Percentiles rank a stretch among this genome's conserved stretches.
Conservation (phyloP, 2,329 filamentous ascomycete genomes). For the Ceratocystiopsis minuta region DNA sequence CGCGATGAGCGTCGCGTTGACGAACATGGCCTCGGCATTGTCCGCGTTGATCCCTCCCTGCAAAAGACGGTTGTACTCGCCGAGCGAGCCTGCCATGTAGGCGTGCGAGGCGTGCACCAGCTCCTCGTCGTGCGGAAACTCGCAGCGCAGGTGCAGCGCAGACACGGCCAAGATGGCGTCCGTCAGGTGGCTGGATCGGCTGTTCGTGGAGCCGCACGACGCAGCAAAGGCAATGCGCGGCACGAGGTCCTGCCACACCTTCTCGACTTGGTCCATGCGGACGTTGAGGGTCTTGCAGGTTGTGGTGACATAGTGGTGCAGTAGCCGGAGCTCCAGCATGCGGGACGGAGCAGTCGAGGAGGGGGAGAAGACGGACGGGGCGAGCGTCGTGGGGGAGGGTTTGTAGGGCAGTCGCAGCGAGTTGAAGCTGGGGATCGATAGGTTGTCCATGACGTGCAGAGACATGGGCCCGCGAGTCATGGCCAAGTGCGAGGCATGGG, state of each 20-base stretch:
- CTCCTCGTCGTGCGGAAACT: slow-evolving; percentile 37
- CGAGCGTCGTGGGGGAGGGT: background rate
- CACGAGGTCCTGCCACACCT: slow-evolving; percentile 42
- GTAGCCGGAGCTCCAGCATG: slow-evolving; percentile 41
- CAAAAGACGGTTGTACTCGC: slow-evolving; percentile 39
- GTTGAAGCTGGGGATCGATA: no score
- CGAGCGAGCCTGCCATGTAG: slow-evolving; percentile 45
- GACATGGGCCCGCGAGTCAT: no score
- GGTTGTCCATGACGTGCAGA: no score
- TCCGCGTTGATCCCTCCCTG: slow-evolving; percentile 36
- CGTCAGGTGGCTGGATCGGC: slow-evolving; percentile 32
- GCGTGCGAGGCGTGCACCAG: slow-evolving; percentile 44
- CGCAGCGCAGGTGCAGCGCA: slow-evolving; percentile 41
- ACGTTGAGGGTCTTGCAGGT: slow-evolving; percentile 42
- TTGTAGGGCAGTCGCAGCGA: background rate
- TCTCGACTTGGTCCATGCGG: slow-evolving; percentile 30
- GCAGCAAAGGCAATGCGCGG: slow-evolving; percentile 43
- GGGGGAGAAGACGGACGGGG: slow-evolving; percentile 14
- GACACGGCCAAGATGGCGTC: slow-evolving; percentile 47
- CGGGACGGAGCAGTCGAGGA: slow-evolving; percentile 21
- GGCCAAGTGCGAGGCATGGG: no score
- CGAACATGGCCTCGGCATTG: slow-evolving; percentile 45
- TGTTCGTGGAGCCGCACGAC: slow-evolving; percentile 3
- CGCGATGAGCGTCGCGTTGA: slow-evolving; percentile 45
- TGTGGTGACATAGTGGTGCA: slow-evolving; percentile 45